Percentiles rank a stretch among this genome's conserved stretches.
Conservation (phyloP, 1,284 basidiomycete genomes). For the Quambalaria eucalypti region DNA sequence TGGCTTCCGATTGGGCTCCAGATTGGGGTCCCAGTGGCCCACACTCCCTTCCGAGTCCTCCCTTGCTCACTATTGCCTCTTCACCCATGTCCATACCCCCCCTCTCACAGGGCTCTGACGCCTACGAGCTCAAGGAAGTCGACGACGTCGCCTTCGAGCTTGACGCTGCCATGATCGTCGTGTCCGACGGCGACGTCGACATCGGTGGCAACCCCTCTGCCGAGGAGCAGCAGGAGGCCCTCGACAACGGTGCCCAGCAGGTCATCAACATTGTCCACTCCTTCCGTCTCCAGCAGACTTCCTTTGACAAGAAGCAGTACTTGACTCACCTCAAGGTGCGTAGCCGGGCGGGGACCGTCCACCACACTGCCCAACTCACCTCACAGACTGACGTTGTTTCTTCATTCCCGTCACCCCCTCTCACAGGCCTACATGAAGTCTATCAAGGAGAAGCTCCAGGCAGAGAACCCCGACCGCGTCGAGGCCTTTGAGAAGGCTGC, state of each 20-base stretch:
- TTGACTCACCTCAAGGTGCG: conserved; percentile 66
- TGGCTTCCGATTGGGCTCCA: too few relatives aligned
- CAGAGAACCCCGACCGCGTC: conserved; percentile 61
- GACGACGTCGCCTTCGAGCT: conserved; percentile 85
- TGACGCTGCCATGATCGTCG: conserved; percentile 64
- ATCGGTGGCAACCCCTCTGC: conserved; percentile 67
- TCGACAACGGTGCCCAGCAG: conserved; percentile 64
- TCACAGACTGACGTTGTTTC: too few relatives aligned
- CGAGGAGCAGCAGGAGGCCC: conserved; percentile 73
- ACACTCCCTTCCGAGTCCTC: neutral
- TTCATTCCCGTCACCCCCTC: too few relatives aligned
- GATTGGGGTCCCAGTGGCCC: neutral
- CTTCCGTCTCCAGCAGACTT: conserved; percentile 74
- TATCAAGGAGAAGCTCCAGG: conserved; percentile 56
- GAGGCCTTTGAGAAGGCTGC: conserved; percentile 77
- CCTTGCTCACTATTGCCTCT: too few relatives aligned
- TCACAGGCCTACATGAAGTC: conserved; percentile 66
- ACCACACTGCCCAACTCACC: too few relatives aligned
- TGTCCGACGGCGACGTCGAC: conserved; percentile 78
- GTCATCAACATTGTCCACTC: conserved; percentile 91
- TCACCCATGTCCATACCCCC: too few relatives aligned
- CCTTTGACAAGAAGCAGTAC: conserved; percentile 88
- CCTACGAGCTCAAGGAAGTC: conserved; percentile 54
- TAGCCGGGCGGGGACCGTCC: neutral
- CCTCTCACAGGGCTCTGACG: conserved; percentile 17